Base-by-base conservation (phyloP, 371 early-diverging fungal species). In the Phascolomyces articulosus region DNA sequence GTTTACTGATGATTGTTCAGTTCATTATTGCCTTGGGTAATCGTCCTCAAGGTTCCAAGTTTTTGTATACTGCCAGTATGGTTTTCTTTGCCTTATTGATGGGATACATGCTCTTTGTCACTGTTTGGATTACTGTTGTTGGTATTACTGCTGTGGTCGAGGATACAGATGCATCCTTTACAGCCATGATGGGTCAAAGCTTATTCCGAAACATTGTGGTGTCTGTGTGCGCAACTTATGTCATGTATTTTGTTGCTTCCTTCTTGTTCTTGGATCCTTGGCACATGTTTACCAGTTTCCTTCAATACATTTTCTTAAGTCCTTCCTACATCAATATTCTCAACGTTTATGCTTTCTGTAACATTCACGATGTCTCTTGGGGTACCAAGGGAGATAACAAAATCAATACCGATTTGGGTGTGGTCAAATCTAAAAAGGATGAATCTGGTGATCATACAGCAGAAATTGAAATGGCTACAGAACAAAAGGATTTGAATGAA, bases 331-430 rank as follows among this genome's bases (percentile, higher is more conserved):
- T 78, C 67, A 87, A 88, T 65, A 78, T 89, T 34, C 72, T 90
- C 40, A 87, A 85, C 62, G 83, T 88, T 27, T 90, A 90, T 55
- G 89, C 90, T 2, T 88, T 87, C 72, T 89, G 89, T 71, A 90
- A 90, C 66, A 87, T 83, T 1, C 87, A 86, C 68, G 90, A 90
- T 71, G 87, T 90, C 23, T 85, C 93, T 3, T 96, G 97, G 97
- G 97, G 97, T 49, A 96, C 97, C 28, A 96, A 96, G 82, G 96
- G 96, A 66, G 95, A 91, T 66, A 89, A 83, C 62, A 72, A 69
- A 41, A 75, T 83, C 16, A 71, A 75, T 24, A 83, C 79, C 21
- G 85, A 87, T 75, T 76, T 90, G 48, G 91, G 91, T 62, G 83
- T 84, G 2, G 90, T 87, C 68, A 86, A 85, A 71, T 64, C 80